Evolutionary conservation across 805 yeast genomes (phyloP).

Genomic region (Suhomyces kilbournensis): DNA sequence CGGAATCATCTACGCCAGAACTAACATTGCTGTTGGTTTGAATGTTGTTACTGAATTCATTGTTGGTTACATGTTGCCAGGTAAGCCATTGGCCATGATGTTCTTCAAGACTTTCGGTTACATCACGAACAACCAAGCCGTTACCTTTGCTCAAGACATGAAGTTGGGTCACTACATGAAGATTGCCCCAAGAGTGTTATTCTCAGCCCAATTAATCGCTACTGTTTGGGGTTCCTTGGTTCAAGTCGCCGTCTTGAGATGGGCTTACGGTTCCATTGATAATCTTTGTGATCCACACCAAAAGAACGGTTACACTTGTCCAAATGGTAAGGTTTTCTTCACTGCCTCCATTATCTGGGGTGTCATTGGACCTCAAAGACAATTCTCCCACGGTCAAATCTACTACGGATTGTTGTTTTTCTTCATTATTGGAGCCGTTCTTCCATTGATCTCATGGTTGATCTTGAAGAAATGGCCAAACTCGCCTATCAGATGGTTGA

Average conservation of each 20-base stretch:
- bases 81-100: constrained; percentile 49
- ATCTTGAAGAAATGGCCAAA: constrained; percentile 43
- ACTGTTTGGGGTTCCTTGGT: constrained; percentile 43
- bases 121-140: constrained; percentile 49
- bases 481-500: constrained; percentile 21
- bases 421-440: constrained; percentile 36
- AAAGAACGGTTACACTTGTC: constrained; percentile 35
- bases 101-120: constrained; percentile 47
- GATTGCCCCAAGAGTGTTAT: constrained; percentile 37
- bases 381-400: constrained; percentile 13
- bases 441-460: constrained; percentile 38
- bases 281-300: constrained; percentile 32
- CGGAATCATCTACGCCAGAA: constrained; percentile 34
- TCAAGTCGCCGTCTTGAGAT: constrained; percentile 39
- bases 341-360: constrained; percentile 46
- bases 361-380: constrained; percentile 32
- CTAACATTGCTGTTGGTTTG: constrained; percentile 39
- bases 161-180: constrained; percentile 46
- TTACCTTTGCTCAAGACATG: constrained; percentile 47
- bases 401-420: constrained; percentile 35
- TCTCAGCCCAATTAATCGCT: constrained; percentile 43
- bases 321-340: constrained; percentile 40
- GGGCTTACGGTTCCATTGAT: constrained; percentile 37
- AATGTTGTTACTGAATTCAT: constrained; percentile 44
- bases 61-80: constrained; percentile 45